Evolutionary conservation across 2,329 filamentous ascomycete genomes (phyloP), one percentile per base, ranked within the genome.

Genomic region (Dactylellina haptotyla): DNA sequence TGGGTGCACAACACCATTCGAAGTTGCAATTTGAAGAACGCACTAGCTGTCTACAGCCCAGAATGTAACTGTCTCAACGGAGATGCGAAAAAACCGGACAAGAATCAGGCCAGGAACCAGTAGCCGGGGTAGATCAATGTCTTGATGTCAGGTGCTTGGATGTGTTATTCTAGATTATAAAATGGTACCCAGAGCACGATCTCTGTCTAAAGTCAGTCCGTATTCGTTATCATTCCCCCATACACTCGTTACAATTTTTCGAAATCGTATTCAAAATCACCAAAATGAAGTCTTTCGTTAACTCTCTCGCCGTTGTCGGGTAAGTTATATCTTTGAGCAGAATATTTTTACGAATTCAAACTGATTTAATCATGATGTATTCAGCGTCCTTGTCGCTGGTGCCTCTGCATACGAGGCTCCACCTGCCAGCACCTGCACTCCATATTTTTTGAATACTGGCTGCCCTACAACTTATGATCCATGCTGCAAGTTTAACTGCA

Each of bases 391-490:
- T 23, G 62, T 23, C 12, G 20, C 51, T 30, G 41, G 41, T 16
- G 62, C 51, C 12, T 34, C 51, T 4, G 51, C 53, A n/a, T n/a
- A n/a, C n/a, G n/a, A n/a, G n/a, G n/a, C n/a, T n/a, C n/a, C 41
- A 18, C 16, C 41, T 46, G n/a, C 18, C 2, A 10, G 16, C 1
- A 65, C 61, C 14, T 65, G 61, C 41, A 57, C 51, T 16, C 50
- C 61, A 2, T 65, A 65, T 32, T 25, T 18, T 4, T 25, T 56
- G 3, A 28, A 56, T 37, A 48, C 37, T 12, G 46, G 50, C 3
- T 65, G 61, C 18, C 61, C 61, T 12, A 8, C 46, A 57, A 51
- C 50, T 14, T 65, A 65, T 16, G 61, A 65, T 32, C 61, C 61
- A n/a, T 65, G 50, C 28, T 65, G 50, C 12, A 41, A 34, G 2